A percentile compares a stretch with the other conserved stretches of the same genome.
These are phyloP conservation scores for Blastocystis sp. DNA, from an alignment of 352 stramenopile genomes.

Conservation along the genomic window DNA sequence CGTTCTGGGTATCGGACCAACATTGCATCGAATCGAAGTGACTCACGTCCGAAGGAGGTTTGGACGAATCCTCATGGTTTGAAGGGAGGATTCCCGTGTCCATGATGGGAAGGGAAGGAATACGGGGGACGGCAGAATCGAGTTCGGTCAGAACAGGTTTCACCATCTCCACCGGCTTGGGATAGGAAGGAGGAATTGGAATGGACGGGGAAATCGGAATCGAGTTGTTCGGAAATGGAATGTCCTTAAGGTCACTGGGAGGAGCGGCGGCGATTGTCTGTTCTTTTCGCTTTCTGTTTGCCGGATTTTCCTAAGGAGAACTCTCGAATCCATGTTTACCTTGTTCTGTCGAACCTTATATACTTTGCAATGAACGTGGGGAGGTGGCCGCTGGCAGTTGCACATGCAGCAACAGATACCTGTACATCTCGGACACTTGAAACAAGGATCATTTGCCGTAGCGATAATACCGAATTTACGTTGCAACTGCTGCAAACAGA, in stretches of 20 bases:
- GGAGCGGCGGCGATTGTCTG: background rate
- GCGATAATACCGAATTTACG: conserved; percentile 47
- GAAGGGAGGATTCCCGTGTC: background rate
- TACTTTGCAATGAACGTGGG: conserved; percentile 55
- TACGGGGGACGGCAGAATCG: background rate
- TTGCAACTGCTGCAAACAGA: conserved; percentile 52
- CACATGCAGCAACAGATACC: conserved; percentile 51
- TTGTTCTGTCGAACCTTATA: conserved; percentile 56
- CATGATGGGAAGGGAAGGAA: background rate
- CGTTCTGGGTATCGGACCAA: background rate
- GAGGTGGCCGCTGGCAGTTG: conserved; percentile 37
- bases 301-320: background rate
- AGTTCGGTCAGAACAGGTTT: background rate
- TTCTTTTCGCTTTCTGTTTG: background rate
- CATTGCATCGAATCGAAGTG: background rate
- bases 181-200: background rate
- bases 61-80: background rate
- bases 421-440: conserved; percentile 48
- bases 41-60: background rate
- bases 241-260: background rate
- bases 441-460: conserved; percentile 46
- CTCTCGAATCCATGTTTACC: background rate
- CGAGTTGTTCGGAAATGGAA: background rate
- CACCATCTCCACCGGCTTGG: background rate
- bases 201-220: background rate